phyloP scores from a whole-genome alignment of 179 eudicot species.

The Spinacia oleracea region DNA sequence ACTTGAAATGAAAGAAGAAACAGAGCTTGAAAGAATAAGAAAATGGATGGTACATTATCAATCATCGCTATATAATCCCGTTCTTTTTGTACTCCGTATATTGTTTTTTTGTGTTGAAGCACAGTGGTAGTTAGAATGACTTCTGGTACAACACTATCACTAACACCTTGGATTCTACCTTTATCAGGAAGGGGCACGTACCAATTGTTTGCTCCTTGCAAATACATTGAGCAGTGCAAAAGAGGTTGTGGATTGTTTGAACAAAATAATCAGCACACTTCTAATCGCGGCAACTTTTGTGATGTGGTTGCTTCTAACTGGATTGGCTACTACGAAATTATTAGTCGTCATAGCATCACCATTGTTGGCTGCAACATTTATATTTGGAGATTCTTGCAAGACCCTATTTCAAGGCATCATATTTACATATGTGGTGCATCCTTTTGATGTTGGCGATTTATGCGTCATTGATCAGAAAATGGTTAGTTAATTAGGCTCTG shows the following conservation, averaged over 20 bases:
- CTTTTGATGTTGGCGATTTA: slow-evolving; percentile 28
- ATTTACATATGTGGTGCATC: slow-evolving; percentile 24
- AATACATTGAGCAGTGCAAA: slow-evolving; percentile 17
- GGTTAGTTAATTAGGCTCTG: too few species aligned
- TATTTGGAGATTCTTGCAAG: slow-evolving; percentile 28
- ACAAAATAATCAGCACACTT: slow-evolving; percentile 18
- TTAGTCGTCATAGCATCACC: slow-evolving; percentile 19
- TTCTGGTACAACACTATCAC: too few species aligned
- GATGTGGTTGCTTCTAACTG: slow-evolving; percentile 27
- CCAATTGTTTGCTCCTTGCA: slow-evolving; percentile 21
- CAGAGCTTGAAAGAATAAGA: not conserved
- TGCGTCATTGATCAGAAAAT: slow-evolving; percentile 10
- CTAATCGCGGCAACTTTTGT: slow-evolving; percentile 15
- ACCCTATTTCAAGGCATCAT: slow-evolving; percentile 30
- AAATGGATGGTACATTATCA: not conserved
- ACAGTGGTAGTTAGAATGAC: too few species aligned
- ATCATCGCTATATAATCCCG: too few species aligned
- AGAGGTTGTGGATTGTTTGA: slow-evolving; percentile 19
- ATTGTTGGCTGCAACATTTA: slow-evolving; percentile 20
- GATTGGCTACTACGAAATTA: slow-evolving; percentile 6
- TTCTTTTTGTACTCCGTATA: too few species aligned
- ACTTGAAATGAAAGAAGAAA: not conserved
- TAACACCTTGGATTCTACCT: too few species aligned
- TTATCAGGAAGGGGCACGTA: slow-evolving; percentile 18
- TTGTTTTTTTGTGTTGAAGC: too few species aligned